Evolutionary conservation across 2,329 filamentous ascomycete species (phyloP).

Genomic region (Alternaria panax): DNA sequence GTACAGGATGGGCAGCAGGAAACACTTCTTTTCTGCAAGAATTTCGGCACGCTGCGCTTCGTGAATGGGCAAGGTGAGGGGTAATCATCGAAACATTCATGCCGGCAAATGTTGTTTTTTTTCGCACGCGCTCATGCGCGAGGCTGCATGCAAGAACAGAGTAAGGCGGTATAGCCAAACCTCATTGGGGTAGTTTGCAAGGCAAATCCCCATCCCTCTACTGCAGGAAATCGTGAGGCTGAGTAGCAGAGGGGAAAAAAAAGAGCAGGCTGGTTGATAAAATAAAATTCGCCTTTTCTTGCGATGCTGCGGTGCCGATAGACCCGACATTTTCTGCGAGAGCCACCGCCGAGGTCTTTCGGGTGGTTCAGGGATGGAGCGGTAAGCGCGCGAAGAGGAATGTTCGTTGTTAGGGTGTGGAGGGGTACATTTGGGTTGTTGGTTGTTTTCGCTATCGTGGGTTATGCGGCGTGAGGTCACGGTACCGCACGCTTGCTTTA

Average conservation of each 20-base stretch:
- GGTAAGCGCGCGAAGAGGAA: slow-evolving; percentile 18
- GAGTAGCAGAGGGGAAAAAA: not conserved
- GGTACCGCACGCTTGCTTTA: slow-evolving; percentile 12
- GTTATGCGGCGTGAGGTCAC: slow-evolving; percentile 19
- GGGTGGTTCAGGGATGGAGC: slow-evolving; percentile 4
- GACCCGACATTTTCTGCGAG: not conserved
- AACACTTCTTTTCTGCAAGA: not conserved
- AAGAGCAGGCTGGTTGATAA: not conserved
- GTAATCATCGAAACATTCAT: not conserved
- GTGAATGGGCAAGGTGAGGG: not conserved
- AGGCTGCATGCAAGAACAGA: not conserved
- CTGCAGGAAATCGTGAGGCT: slow-evolving; percentile 4
- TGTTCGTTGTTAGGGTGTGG: slow-evolving; percentile 7
- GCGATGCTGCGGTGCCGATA: not conserved
- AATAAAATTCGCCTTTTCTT: not conserved
- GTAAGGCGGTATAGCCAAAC: not conserved
- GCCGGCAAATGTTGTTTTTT: slow-evolving; percentile 2
- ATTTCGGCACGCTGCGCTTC: slow-evolving; percentile 2
- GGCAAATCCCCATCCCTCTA: not conserved
- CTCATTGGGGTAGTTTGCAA: not conserved
- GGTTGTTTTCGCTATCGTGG: slow-evolving; percentile 8
- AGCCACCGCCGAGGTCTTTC: not conserved
- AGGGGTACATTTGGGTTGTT: slow-evolving; percentile 6
- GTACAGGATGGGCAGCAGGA: not conserved
- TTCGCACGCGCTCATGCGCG: not conserved